Evolutionary conservation across 805 yeast species (phyloP).

Genomic region (Blastobotrys robertii): DNA sequence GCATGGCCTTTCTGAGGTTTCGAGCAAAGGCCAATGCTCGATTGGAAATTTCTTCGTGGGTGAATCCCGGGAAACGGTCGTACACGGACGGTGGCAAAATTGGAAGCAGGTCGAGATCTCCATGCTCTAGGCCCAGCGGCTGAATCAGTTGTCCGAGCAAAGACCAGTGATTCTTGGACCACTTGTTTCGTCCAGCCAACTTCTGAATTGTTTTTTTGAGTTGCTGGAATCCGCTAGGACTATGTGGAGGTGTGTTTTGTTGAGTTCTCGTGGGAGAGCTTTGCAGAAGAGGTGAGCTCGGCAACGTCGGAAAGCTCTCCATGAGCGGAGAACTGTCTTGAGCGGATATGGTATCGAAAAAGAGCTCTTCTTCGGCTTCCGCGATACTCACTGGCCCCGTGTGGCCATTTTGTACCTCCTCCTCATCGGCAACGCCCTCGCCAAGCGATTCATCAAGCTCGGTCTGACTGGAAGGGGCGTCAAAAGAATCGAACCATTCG

Average conservation of each 20-base stretch:
- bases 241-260: neutral
- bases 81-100: conserved; percentile 5
- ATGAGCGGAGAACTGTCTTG: too few relatives aligned
- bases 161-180: conserved; percentile 10
- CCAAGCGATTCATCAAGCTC: too few relatives aligned
- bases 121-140: conserved; percentile 3
- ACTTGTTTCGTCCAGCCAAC: neutral
- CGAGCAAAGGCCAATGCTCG: conserved; percentile 12
- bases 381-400: too few relatives aligned
- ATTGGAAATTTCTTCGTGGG: conserved; percentile 5
- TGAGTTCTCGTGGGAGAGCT: neutral
- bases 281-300: neutral
- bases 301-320: too few relatives aligned
- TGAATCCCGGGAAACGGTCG: conserved; percentile 5
- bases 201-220: neutral
- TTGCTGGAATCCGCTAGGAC: neutral
- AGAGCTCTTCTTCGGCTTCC: too few relatives aligned
- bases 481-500: neutral
- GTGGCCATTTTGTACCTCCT: neutral
- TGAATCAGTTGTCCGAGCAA: conserved; percentile 1
- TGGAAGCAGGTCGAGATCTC: conserved; percentile 7
- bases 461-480: neutral
- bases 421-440: neutral
- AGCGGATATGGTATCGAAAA: too few relatives aligned
- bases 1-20: neutral